Percentiles rank a stretch among this genome's conserved stretches.
phyloP scores from a whole-genome alignment of 805 yeast genomes.

The Kazachstania kunashirensis region DNA sequence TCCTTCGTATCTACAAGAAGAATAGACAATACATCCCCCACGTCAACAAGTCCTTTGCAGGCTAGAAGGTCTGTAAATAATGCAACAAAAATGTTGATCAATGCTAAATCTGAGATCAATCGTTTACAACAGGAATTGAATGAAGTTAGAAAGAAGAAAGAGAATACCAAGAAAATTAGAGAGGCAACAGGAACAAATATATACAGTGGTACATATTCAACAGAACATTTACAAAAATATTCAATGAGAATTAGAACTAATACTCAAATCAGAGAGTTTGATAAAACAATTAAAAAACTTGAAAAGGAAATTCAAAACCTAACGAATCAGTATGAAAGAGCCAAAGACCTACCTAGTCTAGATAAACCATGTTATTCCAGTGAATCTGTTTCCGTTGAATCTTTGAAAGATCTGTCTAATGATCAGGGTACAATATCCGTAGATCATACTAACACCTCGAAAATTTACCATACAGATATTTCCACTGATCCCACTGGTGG shows the following conservation, averaged over 20 bases:
- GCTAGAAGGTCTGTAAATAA: constrained; percentile 19
- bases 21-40: constrained; percentile 15
- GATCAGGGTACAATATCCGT: neutral
- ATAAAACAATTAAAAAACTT: constrained; percentile 20
- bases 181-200: constrained; percentile 25
- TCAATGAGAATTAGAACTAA: constrained; percentile 28
- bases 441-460: neutral
- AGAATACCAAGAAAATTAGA: constrained; percentile 19
- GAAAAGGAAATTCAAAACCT: constrained; percentile 20
- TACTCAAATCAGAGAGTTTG: constrained; percentile 26
- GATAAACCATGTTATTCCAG: neutral
- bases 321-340: constrained; percentile 18
- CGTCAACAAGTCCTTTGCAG: constrained; percentile 25
- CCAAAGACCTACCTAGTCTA: constrained; percentile 6
- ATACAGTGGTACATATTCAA: constrained; percentile 28
- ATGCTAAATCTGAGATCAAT: constrained; percentile 16
- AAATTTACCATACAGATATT: neutral
- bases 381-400: neutral
- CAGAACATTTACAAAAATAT: constrained; percentile 30
- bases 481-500: neutral
- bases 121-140: constrained; percentile 18
- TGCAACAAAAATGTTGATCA: constrained; percentile 14
- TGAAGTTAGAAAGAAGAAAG: constrained; percentile 17
- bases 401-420: constrained; percentile 1
- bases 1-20: constrained; percentile 27